Conservation (phyloP, 164 flowering plant genomes). For the Berberis thunbergii region DNA sequence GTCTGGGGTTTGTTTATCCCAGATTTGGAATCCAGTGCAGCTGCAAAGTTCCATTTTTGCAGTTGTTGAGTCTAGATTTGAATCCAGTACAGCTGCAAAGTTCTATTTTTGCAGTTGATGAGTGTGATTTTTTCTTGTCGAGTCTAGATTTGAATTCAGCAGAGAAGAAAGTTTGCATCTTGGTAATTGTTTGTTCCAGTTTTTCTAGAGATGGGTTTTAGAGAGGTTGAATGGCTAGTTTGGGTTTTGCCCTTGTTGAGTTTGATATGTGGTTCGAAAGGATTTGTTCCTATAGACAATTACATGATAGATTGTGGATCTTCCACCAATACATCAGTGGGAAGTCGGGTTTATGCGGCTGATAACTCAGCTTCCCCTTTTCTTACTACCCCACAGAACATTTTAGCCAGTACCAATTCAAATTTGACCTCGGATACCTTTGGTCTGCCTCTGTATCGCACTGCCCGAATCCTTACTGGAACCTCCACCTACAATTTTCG, state of each 20-base stretch:
- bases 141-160: too few relatives aligned
- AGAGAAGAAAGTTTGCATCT: too few relatives aligned
- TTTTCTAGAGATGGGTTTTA: slow-evolving; percentile 20
- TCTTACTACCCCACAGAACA: slow-evolving; percentile 29
- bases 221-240: slow-evolving; percentile 15
- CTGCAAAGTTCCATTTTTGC: too few relatives aligned
- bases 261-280: slow-evolving; percentile 17
- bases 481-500: slow-evolving; percentile 36
- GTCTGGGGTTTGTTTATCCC: too few relatives aligned
- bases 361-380: slow-evolving; percentile 29
- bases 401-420: slow-evolving; percentile 27
- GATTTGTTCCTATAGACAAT: slow-evolving; percentile 41
- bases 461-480: slow-evolving; percentile 47
- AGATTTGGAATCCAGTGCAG: too few relatives aligned
- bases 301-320: slow-evolving; percentile 77
- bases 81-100: too few relatives aligned
- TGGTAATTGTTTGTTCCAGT: too few relatives aligned
- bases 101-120: too few relatives aligned
- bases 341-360: slow-evolving; percentile 35
- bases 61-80: too few relatives aligned
- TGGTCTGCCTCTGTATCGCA: slow-evolving; percentile 29
- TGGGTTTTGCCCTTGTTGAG: slow-evolving; percentile 25
- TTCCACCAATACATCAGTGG: slow-evolving; percentile 29
- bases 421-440: slow-evolving; percentile 17
- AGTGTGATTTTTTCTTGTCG: too few relatives aligned